These are phyloP conservation scores for Bolboschoenoplectus hybrid DNA, from an alignment of 202 grass and related monocot species.

Conservation along the genomic window DNA sequence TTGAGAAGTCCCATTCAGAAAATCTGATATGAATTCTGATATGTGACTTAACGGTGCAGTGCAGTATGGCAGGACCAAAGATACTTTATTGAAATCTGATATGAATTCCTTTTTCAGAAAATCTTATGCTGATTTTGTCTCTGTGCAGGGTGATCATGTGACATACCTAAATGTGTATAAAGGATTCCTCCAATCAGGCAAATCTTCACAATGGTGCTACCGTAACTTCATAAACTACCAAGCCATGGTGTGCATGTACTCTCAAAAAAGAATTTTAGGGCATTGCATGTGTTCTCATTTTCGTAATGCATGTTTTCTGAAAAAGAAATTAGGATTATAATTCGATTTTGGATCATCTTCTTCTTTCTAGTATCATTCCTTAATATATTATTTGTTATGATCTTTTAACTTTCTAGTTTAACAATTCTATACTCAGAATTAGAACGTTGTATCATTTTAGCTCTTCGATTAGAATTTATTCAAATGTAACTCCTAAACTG, in stretches of 20 bases:
- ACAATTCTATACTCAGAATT: background rate
- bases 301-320: constrained; percentile 3
- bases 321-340: background rate
- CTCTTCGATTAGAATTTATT: background rate
- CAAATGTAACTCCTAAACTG: background rate
- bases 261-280: background rate
- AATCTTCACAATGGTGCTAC: constrained; percentile 98
- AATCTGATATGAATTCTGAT: too few species aligned
- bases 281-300: constrained; percentile 10
- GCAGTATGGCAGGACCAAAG: background rate
- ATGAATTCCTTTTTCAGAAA: constrained; percentile 4
- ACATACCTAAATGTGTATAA: constrained; percentile 94
- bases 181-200: constrained; percentile 87
- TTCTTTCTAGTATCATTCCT: background rate
- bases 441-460: background rate
- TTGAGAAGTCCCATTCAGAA: background rate
- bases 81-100: background rate
- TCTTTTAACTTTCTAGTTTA: background rate
- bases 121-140: constrained; percentile 21
- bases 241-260: constrained; percentile 63
- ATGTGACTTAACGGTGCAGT: background rate
- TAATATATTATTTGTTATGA: background rate
- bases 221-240: constrained; percentile 95
- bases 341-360: background rate
- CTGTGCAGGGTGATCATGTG: constrained; percentile 83